Base-by-base conservation (phyloP, 2,329 filamentous ascomycete genomes). In the Botrytis porri region DNA sequence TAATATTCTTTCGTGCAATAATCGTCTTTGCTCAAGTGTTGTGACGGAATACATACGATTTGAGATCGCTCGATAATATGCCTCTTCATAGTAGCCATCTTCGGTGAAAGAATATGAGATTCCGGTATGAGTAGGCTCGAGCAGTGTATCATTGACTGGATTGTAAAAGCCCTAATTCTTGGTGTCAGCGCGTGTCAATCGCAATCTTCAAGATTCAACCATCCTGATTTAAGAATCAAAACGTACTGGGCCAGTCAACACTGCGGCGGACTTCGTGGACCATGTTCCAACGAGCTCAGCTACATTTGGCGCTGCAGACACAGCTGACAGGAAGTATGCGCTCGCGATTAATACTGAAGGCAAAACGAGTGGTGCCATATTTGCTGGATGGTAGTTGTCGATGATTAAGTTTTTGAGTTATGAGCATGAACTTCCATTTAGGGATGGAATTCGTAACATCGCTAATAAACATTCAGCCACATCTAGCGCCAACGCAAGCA, bases 81-180 rank as follows among this genome's bases (percentile, higher is more conserved):
- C 90, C 78, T 89, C 86, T 82, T 93, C 91, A 79, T 86, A 93
- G 81, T 86, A 85, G 35, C 91, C 91, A 79, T 92, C 88, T 59
- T 82, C 84, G 6, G 89, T 90, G 81, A 93, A 93, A 18, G 91
- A 93, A 83, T 92, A 93, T 25, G 91, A 92, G 76, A 92, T 91
- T 37, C 91, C 91, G 0, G 91, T 88, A 75, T 88, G 84, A 12
- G 82, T 83, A 25, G 91, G 91, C 81, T 93, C 91, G 76, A 88
- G 87, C 74, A 93, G 85, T 75, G 84, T 84, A 77, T 93, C 91
- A 72, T 88, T 86, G 69, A 88, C 83, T 6, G 90, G 88, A 81
- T 93, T 87, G 78, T 92, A 93, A 82, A 93, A 93, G 77, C 85
- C 87, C 90, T 93, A 75, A 69, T 71, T 39, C n/a, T 70, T 14